These are phyloP conservation scores for Dipteronia sinensis DNA, from an alignment of 345 rosid species.

Conservation along the genomic window DNA sequence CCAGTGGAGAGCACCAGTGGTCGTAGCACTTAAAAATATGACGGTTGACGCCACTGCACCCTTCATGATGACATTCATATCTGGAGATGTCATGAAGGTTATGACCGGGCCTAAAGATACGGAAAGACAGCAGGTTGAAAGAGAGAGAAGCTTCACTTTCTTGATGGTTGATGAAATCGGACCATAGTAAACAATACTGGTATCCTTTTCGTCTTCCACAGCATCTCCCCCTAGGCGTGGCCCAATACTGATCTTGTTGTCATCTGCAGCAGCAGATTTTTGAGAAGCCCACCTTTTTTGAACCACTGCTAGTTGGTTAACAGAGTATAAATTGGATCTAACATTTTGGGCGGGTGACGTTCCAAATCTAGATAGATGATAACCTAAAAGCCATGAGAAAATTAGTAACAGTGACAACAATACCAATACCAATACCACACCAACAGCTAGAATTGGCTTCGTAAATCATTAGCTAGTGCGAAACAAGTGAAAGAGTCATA, in stretches of 20 bases:
- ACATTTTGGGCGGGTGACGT: conserved; percentile 34
- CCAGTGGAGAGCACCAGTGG: conserved; percentile 86
- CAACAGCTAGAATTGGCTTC: neutral
- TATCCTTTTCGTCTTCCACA: conserved; percentile 48
- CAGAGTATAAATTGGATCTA: conserved; percentile 30
- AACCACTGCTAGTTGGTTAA: conserved; percentile 21
- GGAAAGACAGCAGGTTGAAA: conserved; percentile 94
- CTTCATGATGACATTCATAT: conserved; percentile 77
- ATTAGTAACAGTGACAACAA: neutral
- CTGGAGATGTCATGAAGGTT: conserved; percentile 91
- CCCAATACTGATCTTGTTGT: conserved; percentile 78
- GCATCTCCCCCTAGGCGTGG: conserved; percentile 42
- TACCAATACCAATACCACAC: neutral
- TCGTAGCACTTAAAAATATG: conserved; percentile 81
- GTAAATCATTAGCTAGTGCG: neutral
- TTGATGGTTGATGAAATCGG: conserved; percentile 86
- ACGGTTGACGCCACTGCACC: conserved; percentile 90
- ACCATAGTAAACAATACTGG: conserved; percentile 64
- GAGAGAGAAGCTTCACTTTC: conserved; percentile 92
- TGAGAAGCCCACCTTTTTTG: conserved; percentile 67
- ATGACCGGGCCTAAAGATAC: conserved; percentile 89
- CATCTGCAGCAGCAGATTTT: conserved; percentile 50
- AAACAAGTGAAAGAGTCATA: neutral
- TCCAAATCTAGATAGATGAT: conserved; percentile 31
- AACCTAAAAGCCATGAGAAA: conserved; percentile 40